A percentile compares a stretch with the other conserved stretches of the same genome.
These are phyloP conservation scores for Penicillium steckii DNA, from an alignment of 495 filamentous ascomycete species.

Conservation along the genomic window DNA sequence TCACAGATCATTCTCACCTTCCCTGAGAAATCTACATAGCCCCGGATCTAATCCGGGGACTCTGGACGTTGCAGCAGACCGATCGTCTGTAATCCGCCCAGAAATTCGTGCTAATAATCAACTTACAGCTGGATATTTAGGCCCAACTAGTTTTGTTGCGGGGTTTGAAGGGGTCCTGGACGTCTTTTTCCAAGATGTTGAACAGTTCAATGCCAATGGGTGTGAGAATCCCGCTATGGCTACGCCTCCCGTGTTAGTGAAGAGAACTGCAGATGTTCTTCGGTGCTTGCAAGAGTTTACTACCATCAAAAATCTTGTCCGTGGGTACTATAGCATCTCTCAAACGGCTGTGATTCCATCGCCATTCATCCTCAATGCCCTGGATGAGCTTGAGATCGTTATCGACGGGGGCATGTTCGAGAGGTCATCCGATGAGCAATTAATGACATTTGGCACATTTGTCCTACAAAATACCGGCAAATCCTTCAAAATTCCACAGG, in stretches of 20 bases:
- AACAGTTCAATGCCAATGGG: too few relatives aligned
- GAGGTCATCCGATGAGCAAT: too few relatives aligned
- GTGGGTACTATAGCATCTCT: conserved; percentile 26
- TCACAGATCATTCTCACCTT: too few relatives aligned
- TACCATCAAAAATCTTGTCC: conserved; percentile 18
- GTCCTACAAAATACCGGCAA: conserved; percentile 30
- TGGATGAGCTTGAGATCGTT: not conserved
- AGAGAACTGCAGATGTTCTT: conserved; percentile 21
- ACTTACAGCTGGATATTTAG: conserved; percentile 28
- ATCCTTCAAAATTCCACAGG: conserved; percentile 15
- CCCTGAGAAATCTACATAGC: too few relatives aligned
- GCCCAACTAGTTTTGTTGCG: conserved; percentile 33
- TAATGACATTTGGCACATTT: conserved; percentile 1
- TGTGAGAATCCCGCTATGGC: conserved; percentile 3
- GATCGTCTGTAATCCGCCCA: too few relatives aligned
- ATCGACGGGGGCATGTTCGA: too few relatives aligned
- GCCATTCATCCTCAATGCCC: conserved; percentile 22
- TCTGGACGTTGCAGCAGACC: too few relatives aligned
- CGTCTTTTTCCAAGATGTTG: conserved; percentile 1
- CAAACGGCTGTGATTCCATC: conserved; percentile 24
- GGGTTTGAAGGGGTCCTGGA: conserved; percentile 20
- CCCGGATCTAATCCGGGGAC: too few relatives aligned
- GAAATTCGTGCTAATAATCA: too few relatives aligned
- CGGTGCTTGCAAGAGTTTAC: conserved; percentile 19
- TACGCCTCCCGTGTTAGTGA: conserved; percentile 27